Percentiles rank a stretch among this genome's conserved stretches.
Conservation (phyloP, 345 rosid genomes). For the Murraya koenigii region DNA sequence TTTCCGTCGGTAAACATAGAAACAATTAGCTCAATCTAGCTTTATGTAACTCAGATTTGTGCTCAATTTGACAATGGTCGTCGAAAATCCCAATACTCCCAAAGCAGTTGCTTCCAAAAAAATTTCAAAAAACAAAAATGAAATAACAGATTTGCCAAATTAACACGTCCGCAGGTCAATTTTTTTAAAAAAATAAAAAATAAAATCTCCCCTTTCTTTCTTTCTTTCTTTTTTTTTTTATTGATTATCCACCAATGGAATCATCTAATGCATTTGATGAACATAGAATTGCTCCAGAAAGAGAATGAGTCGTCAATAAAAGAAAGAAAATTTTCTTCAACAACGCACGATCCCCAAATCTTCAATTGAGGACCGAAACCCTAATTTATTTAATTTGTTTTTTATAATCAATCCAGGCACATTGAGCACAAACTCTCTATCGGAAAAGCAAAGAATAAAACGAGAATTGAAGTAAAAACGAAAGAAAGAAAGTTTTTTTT, state of each 20-base stretch:
- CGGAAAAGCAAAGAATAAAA: not conserved
- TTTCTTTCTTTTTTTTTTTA: constrained; percentile 5
- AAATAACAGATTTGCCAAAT: constrained; percentile 28
- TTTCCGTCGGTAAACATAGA: constrained; percentile 1
- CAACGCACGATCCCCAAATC: constrained; percentile 15
- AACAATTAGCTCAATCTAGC: constrained; percentile 13
- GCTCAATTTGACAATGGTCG: constrained; percentile 6
- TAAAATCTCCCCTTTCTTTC: not conserved
- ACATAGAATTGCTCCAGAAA: not conserved
- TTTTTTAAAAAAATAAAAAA: not conserved
- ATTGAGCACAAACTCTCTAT: constrained; percentile 29
- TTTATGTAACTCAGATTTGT: constrained; percentile 15
- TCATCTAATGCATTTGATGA: constrained; percentile 6
- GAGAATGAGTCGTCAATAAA: not conserved
- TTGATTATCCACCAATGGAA: not conserved
- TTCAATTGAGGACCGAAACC: constrained; percentile 18
- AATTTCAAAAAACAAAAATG: not conserved
- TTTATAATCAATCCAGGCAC: constrained; percentile 16
- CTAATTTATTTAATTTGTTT: constrained; percentile 13
- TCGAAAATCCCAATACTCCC: not conserved
- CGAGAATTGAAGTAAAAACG: not conserved
- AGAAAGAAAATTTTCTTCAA: constrained; percentile 2
- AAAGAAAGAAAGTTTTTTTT: not conserved
- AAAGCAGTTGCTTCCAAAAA: constrained; percentile 9
- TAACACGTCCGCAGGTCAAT: not conserved